Evolutionary conservation across 2,329 filamentous ascomycete species (phyloP), one percentile per base, ranked within the genome.

Genomic region (Colletotrichum camelliae): DNA sequence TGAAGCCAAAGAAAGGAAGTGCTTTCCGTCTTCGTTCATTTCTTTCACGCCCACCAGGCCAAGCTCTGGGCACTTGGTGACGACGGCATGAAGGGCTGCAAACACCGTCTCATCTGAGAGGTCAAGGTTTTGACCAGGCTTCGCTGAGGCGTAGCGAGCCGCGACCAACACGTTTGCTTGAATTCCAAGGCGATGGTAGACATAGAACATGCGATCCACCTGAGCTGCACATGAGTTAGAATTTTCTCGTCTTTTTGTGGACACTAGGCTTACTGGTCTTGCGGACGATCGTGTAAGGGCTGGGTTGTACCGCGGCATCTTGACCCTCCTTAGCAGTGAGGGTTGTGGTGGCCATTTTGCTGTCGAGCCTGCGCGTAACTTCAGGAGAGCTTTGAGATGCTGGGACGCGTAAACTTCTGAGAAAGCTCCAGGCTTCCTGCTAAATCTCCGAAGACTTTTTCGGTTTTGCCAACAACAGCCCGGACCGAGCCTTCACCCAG

Each of bases 131-230:
- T 15, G n/a, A 27, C 16, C 62, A 1, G 35, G 21, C 12, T 57
- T 58, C 4, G 68, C 43, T 1, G 75, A 62, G 37, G 39, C 72
- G n/a, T 80, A 80, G 7, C 72, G 67, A 21, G 78, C 79, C 10
- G 79, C 75, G 2, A 80, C 76, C 35, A 79, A 35, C 9, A 80
- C 72, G 24, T 80, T 80, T n/a, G 79, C 79, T 33, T 78, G 77
- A 10, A 79, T 75, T 12, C 79, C 79, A 9, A 80, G 77, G 3
- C 78, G 77, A 13, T 80, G 78, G 4, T 78, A 77, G 2, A 72
- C 27, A 8, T 78, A 79, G 57, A 77, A 79, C 69, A 79, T 72
- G 61, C 78, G 77, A n/a, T 79, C 77, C 0, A 76, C 71, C 3
- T 74, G 65, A 9, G 65, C 74, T 76, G 2, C 2, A 27, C 27